A percentile compares a stretch with the other conserved stretches of the same genome.
Evolutionary conservation across 2,329 filamentous ascomycete species (phyloP).

Genomic region (Fonsecaea monophora): DNA sequence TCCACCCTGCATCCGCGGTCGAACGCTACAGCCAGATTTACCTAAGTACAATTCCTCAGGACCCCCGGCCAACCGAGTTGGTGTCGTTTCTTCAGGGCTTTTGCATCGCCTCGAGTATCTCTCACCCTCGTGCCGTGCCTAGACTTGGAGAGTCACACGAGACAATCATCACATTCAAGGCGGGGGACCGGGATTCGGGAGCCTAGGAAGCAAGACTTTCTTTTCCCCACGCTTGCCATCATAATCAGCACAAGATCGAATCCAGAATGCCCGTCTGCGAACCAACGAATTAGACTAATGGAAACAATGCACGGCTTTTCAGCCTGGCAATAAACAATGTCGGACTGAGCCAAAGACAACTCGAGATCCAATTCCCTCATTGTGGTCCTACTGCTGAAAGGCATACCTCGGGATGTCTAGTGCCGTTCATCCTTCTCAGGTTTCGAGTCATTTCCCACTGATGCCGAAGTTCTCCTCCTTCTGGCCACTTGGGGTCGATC

Average conservation of each 20-base stretch:
- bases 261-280: neutral
- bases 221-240: neutral
- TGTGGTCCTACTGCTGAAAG: neutral
- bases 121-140: neutral
- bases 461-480: neutral
- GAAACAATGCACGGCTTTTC: slow-evolving; percentile 3
- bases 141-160: neutral
- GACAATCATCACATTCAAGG: neutral
- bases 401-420: neutral
- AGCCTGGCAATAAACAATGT: neutral
- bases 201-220: neutral
- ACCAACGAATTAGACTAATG: neutral
- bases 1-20: neutral
- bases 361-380: neutral
- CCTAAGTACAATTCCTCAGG: neutral
- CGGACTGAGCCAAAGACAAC: neutral
- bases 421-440: neutral
- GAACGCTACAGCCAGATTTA: neutral
- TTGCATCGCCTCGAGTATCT: neutral
- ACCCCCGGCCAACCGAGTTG: neutral
- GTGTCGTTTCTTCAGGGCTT: neutral
- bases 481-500: neutral
- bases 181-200: neutral
- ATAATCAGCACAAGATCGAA: neutral
- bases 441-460: neutral